phyloP scores from a whole-genome alignment of 352 stramenopile genomes.

The Pythium biforme region DNA sequence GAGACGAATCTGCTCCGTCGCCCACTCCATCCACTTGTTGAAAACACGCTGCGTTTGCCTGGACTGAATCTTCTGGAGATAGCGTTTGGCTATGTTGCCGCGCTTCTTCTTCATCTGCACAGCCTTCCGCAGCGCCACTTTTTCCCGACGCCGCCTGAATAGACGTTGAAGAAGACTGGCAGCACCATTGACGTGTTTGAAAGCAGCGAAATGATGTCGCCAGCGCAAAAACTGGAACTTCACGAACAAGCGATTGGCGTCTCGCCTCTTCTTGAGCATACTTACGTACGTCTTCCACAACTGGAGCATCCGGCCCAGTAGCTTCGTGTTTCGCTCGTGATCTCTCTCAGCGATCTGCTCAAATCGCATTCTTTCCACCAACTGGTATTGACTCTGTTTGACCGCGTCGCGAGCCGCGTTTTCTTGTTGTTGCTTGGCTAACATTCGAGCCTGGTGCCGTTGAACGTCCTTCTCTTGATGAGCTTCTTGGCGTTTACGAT shows the following conservation, averaged over 20 bases:
- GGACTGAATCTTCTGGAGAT: constrained; percentile 52
- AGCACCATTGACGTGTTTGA: constrained; percentile 30
- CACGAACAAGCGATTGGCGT: constrained; percentile 59
- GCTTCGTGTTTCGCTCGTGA: constrained; percentile 27
- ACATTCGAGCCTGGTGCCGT: constrained; percentile 55
- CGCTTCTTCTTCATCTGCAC: constrained; percentile 49
- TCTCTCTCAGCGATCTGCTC: constrained; percentile 48
- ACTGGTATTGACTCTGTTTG: constrained; percentile 43
- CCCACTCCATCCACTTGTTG: constrained; percentile 48
- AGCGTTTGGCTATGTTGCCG: constrained; percentile 48
- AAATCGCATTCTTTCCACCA: constrained; percentile 46
- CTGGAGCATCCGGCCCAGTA: constrained; percentile 25
- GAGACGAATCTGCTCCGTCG: constrained; percentile 37
- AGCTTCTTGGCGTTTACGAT: constrained; percentile 55
- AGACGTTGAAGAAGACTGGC: constrained; percentile 41
- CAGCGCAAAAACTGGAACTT: constrained; percentile 64
- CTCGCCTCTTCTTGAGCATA: constrained; percentile 35
- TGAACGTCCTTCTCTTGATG: constrained; percentile 55
- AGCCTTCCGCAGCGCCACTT: constrained; percentile 31
- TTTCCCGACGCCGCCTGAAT: constrained; percentile 26
- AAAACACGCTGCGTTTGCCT: constrained; percentile 50
- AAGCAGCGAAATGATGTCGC: constrained; percentile 37
- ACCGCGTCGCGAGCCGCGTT: constrained; percentile 34
- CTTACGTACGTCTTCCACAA: constrained; percentile 40
- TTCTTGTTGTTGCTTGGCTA: constrained; percentile 50